A percentile compares a stretch with the other conserved stretches of the same genome.
phyloP scores from a whole-genome alignment of 192 early-diverging fungal species.

The Coemansia pectinata region DNA sequence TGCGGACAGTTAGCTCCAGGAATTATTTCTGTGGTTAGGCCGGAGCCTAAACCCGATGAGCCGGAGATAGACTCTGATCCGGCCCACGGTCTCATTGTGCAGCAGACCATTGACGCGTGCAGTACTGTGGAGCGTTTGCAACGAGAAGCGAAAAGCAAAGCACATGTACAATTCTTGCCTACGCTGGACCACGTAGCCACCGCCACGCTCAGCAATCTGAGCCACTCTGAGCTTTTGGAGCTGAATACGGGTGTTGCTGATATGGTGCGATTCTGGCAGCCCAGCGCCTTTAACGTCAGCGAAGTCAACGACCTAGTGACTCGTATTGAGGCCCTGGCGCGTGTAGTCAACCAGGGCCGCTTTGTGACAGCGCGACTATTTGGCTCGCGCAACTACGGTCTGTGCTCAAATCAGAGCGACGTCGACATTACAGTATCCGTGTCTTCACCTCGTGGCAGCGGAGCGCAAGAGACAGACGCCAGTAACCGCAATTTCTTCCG shows the following conservation, averaged over 20 bases:
- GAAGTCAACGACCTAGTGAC: neutral
- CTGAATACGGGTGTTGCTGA: neutral
- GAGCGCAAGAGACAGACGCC: neutral
- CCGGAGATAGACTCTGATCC: neutral
- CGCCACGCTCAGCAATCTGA: neutral
- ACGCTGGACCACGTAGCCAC: neutral
- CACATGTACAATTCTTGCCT: neutral
- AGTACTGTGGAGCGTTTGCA: neutral
- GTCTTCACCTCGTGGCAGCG: neutral
- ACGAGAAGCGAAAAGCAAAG: neutral
- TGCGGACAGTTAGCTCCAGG: neutral
- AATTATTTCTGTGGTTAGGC: neutral
- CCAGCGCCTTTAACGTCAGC: neutral
- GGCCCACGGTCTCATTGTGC: neutral
- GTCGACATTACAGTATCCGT: conserved; percentile 18
- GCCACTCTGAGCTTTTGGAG: neutral
- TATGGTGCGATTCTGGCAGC: neutral
- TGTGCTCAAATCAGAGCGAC: conserved; percentile 21
- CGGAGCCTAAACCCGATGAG: neutral
- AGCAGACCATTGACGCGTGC: conserved; percentile 1
- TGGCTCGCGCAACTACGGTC: conserved; percentile 28
- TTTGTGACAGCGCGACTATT: conserved; percentile 9
- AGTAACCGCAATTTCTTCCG: neutral
- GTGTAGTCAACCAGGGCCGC: neutral
- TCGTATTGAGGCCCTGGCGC: neutral